phyloP scores from a whole-genome alignment of 352 stramenopile genomes.

The Globisporangium okanoganense region DNA sequence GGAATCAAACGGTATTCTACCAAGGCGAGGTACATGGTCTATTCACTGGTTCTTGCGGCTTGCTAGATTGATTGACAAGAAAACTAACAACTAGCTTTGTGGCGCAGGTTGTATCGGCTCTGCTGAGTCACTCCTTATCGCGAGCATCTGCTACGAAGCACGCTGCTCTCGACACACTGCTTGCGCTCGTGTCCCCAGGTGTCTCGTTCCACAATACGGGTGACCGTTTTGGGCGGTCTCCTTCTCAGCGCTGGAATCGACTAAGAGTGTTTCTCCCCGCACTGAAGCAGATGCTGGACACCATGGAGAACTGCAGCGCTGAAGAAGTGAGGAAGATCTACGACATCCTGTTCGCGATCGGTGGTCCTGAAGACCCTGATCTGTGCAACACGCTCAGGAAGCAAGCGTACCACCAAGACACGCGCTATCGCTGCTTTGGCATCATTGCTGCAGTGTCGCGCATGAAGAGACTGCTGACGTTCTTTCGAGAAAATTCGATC shows the following conservation, averaged over 20 bases:
- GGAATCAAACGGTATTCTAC: slow-evolving; percentile 32
- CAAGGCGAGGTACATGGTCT: slow-evolving; percentile 37
- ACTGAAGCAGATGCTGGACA: slow-evolving; percentile 57
- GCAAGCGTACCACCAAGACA: slow-evolving; percentile 51
- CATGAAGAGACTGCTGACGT: slow-evolving; percentile 27
- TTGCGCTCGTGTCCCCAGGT: slow-evolving; percentile 22
- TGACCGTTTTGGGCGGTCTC: background rate
- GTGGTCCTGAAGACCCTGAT: slow-evolving; percentile 41
- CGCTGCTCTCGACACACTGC: slow-evolving; percentile 33
- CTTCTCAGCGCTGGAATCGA: slow-evolving; percentile 21
- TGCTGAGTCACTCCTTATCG: slow-evolving; percentile 36
- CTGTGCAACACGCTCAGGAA: slow-evolving; percentile 52
- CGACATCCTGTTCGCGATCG: slow-evolving; percentile 46
- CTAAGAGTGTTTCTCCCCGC: slow-evolving; percentile 33
- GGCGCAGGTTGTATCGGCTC: slow-evolving; percentile 29
- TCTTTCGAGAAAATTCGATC: slow-evolving; percentile 20
- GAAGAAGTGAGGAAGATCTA: slow-evolving; percentile 48
- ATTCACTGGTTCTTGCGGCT: background rate
- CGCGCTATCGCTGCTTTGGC: slow-evolving; percentile 40
- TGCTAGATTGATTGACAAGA: background rate
- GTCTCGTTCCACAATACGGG: slow-evolving; percentile 19
- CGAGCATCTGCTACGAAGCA: slow-evolving; percentile 21
- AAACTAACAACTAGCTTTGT: background rate
- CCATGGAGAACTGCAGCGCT: slow-evolving; percentile 32
- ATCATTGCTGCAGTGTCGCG: slow-evolving; percentile 44